Base-by-base conservation (phyloP, 148 eudicot species). In the Bassia scoparia region DNA sequence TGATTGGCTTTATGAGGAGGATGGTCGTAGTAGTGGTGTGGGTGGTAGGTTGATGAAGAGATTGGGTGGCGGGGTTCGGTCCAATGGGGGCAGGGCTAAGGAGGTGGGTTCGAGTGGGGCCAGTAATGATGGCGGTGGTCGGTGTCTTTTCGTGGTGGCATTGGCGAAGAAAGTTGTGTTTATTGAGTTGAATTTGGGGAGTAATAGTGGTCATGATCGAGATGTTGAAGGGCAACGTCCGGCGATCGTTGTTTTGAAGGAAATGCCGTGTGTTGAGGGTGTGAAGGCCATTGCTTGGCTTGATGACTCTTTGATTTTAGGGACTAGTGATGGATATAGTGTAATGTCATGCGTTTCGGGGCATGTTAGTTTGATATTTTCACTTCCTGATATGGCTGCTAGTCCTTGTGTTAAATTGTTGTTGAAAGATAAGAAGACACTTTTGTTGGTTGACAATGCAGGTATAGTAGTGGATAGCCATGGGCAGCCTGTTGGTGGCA, bases 401-500 rank as follows among this genome's bases (percentile, higher is more conserved):
- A 70, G 67, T 61, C 94, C 97, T 5, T 71, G 76, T 44, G 70
- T 92, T n/a, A 96, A 88, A 77, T 80, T 90, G 75, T 80, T 96
- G 75, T 41, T 61, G 34, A 90, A 81, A 78, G 93, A 84, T 52
- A 79, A 81, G 61, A 84, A 82, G 78, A 88, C 90, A 74, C 76
- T 96, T 62, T 83, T 96, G 83, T 65, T 90, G 84, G 97, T 89
- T 61, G 99, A 96, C 73, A 96, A 92, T 77, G 94, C 87, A 26
- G 99, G 92, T 44, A 75, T 96, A 71, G 74, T 81, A 61, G 96
- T 87, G 60, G 83, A 92, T 86, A 54, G 81, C 52, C 81, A 76
- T 23, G 99, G 99, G 34, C 97, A 89, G 69, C 99, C 99, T 14
- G 92, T 89, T 61, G 90, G 97, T 66, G 97, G 99, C 4, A 96